Evolutionary conservation across 495 filamentous ascomycete genomes (phyloP), one percentile per base, ranked within the genome.

Genomic region (Tuber microsphaerosporum): DNA sequence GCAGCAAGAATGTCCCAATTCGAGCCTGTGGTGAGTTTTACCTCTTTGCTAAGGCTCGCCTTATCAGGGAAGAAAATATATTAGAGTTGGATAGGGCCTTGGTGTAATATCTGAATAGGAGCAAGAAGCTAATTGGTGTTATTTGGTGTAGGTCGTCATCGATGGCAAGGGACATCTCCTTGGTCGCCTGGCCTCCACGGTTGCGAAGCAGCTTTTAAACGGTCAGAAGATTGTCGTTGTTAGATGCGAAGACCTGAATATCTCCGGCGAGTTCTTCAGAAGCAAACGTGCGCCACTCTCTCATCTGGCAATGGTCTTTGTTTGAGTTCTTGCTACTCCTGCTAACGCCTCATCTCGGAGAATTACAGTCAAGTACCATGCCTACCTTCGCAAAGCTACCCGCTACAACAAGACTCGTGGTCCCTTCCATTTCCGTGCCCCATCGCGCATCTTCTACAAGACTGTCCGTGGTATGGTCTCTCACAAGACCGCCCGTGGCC

Each of bases 141-240:
- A 44, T 74, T 75, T 77, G 75, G 81, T 85, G 75, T 84, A 97
- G 94, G 89, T 97, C 88, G 89, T 95, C 86, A 95, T 98, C 85
- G 95, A 99, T 92, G 95, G 94, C 92, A 99, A 99, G 90, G 95
- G 96, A 88, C 95, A 99, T 88, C 92, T 99, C 85, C 93, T 98
- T 86, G 95, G 95, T 89, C 95, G 95, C 85, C 90, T 99, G 85
- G 96, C 95, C 89, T 95, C 92, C 87, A 97, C 92, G 85, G 94
- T 99, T 84, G 96, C 95, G 85, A 99, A 99, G 90, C 95, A 99
- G 89, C 91, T 99, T 84, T 93, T 99, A 84, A 96, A 92, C 86
- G 95, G 95, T 85, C 96, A 98, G 89, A 97, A 98, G 91, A 94
- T 99, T 86, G 94, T 97, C 79, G 91, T 99, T 78, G 96, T 99